Percentiles rank a stretch among this genome's conserved stretches.
Evolutionary conservation across 176 grass and related monocot genomes (phyloP).

Genomic region (Stipa capillata): DNA sequence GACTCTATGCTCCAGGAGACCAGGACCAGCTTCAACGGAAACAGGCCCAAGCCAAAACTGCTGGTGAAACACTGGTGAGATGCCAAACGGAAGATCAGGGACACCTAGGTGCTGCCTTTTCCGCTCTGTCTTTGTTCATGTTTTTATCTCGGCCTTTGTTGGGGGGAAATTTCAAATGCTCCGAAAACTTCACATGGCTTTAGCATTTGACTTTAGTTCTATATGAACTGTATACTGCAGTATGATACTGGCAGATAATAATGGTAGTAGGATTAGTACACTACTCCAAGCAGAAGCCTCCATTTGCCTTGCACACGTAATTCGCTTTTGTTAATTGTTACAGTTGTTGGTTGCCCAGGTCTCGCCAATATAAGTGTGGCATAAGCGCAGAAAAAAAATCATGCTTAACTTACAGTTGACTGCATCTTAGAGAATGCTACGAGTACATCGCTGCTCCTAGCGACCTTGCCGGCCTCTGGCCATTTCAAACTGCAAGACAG

Average conservation of each 20-base stretch:
- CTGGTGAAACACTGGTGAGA: not conserved
- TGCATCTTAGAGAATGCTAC: too few species aligned
- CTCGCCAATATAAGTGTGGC: not conserved
- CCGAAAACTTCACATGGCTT: not conserved
- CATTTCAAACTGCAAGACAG: conserved; percentile 6
- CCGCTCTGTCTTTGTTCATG: not conserved
- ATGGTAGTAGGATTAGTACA: too few species aligned
- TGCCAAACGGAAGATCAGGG: too few species aligned
- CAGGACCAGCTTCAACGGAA: not conserved
- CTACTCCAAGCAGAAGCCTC: not conserved
- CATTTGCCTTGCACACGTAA: not conserved
- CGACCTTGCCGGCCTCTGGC: too few species aligned
- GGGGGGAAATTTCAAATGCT: not conserved
- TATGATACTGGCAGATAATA: not conserved
- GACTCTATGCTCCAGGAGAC: not conserved
- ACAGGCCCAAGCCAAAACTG: not conserved
- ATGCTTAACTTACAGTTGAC: not conserved
- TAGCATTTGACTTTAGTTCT: not conserved
- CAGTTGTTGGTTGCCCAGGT: too few species aligned
- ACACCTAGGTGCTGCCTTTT: not conserved
- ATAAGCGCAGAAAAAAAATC: not conserved
- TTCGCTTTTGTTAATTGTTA: not conserved
- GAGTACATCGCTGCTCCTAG: too few species aligned
- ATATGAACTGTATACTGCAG: not conserved
- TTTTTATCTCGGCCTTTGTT: not conserved